Conservation (phyloP, 495 filamentous ascomycete species). For the Glarea lozoyensis region DNA sequence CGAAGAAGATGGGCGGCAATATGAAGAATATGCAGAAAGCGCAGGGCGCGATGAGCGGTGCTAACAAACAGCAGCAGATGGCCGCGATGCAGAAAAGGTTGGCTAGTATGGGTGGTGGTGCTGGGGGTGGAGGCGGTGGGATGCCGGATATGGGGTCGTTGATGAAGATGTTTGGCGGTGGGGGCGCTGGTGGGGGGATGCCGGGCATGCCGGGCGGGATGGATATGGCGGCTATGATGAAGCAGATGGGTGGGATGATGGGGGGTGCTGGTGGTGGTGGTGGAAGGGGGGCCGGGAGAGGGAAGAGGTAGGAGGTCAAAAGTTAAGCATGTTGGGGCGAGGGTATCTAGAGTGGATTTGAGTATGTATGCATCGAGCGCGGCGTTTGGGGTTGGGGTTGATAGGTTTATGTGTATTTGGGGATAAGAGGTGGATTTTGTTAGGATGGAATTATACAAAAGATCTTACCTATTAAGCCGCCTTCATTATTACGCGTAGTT, state of each 20-base stretch:
- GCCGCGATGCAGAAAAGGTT: conserved; percentile 96
- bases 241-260: conserved; percentile 66
- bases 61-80: conserved; percentile 84
- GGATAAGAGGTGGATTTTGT: too few relatives aligned
- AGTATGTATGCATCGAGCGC: not conserved
- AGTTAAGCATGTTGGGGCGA: too few relatives aligned
- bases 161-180: conserved; percentile 76
- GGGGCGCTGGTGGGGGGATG: conserved; percentile 39
- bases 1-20: conserved; percentile 94
- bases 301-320: conserved; percentile 14
- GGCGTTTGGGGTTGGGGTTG: conserved; percentile 2
- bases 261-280: conserved; percentile 41
- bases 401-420: too few relatives aligned
- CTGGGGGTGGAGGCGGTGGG: conserved; percentile 41
- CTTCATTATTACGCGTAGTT: too few relatives aligned
- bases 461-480: too few relatives aligned
- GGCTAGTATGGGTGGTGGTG: conserved; percentile 79
- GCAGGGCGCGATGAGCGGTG: conserved; percentile 80
- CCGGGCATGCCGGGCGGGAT: conserved; percentile 55
- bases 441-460: too few relatives aligned
- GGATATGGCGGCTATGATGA: conserved; percentile 80
- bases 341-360: too few relatives aligned
- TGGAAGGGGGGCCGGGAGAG: conserved; percentile 20
- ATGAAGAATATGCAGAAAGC: conserved; percentile 95
- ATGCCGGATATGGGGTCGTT: conserved; percentile 75